A percentile compares a stretch with the other conserved stretches of the same genome.
Evolutionary conservation across 176 grass and related monocot species (phyloP).

Genomic region (Carex parvula): DNA sequence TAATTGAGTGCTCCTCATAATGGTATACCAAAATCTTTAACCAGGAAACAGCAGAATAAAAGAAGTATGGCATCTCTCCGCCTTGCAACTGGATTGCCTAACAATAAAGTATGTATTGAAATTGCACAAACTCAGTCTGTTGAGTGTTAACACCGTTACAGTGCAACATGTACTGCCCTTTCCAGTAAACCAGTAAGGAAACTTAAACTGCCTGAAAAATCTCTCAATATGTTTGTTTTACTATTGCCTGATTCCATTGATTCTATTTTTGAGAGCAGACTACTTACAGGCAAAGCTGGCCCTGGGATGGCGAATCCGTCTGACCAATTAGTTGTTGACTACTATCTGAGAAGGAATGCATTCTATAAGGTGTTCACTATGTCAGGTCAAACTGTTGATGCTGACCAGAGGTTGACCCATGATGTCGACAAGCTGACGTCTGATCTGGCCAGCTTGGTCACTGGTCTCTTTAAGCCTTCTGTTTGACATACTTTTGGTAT

Average conservation of each 20-base stretch:
- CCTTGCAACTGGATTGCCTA: background rate
- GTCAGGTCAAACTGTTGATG: slow-evolving; percentile 79
- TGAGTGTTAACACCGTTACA: background rate
- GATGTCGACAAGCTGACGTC: slow-evolving; percentile 95
- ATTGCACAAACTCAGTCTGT: background rate
- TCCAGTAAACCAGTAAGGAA: background rate
- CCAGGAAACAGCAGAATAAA: background rate
- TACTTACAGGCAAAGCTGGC: slow-evolving; percentile 80
- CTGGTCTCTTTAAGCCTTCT: slow-evolving; percentile 95
- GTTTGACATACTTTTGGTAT: slow-evolving; percentile 98
- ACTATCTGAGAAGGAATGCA: slow-evolving; percentile 92
- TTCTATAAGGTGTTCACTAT: slow-evolving; percentile 99
- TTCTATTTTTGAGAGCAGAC: slow-evolving; percentile 47
- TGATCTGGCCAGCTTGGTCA: slow-evolving; percentile 93
- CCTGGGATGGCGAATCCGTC: slow-evolving; percentile 89
- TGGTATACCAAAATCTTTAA: background rate
- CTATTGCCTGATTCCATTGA: slow-evolving; percentile 34
- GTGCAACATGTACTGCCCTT: background rate
- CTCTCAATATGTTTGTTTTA: background rate
- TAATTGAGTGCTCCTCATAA: background rate
- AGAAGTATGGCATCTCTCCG: background rate
- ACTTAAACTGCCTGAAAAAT: background rate
- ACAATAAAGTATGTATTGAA: background rate
- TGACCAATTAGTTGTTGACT: slow-evolving; percentile 88
- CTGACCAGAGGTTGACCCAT: slow-evolving; percentile 89